Percentiles rank a stretch among this genome's conserved stretches.
Conservation (phyloP, 83 land plant species). For the Picea abies region DNA sequence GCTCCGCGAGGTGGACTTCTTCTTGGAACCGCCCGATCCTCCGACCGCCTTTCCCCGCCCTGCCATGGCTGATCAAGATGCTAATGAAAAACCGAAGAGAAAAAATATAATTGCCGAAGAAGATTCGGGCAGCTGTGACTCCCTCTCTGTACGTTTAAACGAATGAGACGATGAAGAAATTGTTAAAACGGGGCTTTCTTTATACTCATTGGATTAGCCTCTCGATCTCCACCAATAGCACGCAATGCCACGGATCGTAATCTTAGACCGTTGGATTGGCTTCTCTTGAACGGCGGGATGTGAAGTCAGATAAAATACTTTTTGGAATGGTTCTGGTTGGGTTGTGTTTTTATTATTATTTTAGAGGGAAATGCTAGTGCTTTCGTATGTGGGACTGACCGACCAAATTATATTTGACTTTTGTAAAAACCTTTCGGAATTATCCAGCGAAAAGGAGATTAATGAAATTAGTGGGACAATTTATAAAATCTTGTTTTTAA, state of each 20-base stretch:
- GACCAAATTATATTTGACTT: too few species aligned
- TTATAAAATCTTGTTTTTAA: too few species aligned
- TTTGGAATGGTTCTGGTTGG: too few species aligned
- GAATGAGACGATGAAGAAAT: background rate
- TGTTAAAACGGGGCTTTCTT: background rate
- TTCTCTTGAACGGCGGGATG: constrained; percentile 14
- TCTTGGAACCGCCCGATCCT: constrained; percentile 24
- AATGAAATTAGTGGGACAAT: too few species aligned
- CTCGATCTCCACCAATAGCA: constrained; percentile 10
- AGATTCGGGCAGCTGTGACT: background rate
- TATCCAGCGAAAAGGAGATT: too few species aligned
- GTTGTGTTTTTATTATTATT: too few species aligned
- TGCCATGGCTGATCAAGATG: constrained; percentile 23
- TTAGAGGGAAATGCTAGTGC: too few species aligned
- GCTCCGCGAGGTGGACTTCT: constrained; percentile 48
- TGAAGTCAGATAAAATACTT: too few species aligned
- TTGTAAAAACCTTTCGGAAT: too few species aligned
- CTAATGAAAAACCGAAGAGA: background rate
- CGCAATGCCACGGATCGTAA: constrained; percentile 21
- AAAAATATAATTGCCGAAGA: too few species aligned
- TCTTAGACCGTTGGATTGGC: constrained; percentile 14
- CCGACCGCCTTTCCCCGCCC: constrained; percentile 43
- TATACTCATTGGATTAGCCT: background rate
- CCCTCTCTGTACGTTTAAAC: too few species aligned
- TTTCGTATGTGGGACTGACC: too few species aligned